These are phyloP conservation scores for Colletotrichum sublineola DNA, from an alignment of 2,329 filamentous ascomycete genomes.

Conservation along the genomic window DNA sequence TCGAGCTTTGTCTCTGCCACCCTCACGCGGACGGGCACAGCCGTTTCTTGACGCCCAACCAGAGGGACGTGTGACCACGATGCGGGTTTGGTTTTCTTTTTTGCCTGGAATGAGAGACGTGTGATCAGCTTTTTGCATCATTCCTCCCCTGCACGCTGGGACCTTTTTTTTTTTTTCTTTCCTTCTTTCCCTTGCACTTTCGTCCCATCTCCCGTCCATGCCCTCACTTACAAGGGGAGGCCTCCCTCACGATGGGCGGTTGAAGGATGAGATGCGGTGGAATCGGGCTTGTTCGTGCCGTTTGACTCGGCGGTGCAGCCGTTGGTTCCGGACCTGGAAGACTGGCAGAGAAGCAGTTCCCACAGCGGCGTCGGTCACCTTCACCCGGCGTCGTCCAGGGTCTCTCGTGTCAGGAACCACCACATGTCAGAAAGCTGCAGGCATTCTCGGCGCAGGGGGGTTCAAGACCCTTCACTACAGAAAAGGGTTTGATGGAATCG, in stretches of 20 bases:
- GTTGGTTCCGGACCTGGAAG: too few species aligned
- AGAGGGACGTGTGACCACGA: not conserved
- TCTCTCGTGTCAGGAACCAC: not conserved
- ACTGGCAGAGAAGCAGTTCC: not conserved
- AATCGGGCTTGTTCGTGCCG: not conserved
- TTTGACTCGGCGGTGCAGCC: too few species aligned
- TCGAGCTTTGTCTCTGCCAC: too few species aligned
- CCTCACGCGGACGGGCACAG: not conserved
- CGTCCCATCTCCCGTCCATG: not conserved
- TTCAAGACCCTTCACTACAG: not conserved
- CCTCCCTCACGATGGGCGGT: not conserved
- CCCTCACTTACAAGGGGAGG: not conserved
- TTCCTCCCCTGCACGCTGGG: not conserved
- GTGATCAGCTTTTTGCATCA: conserved; percentile 8
- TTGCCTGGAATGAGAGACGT: conserved; percentile 5
- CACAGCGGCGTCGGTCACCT: not conserved
- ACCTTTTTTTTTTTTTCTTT: not conserved
- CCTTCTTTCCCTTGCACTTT: not conserved
- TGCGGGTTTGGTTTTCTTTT: too few species aligned
- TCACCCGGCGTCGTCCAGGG: not conserved
- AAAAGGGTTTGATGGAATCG: not conserved
- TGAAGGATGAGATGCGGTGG: not conserved
- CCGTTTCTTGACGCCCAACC: not conserved
- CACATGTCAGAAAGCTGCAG: not conserved
- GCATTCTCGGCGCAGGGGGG: not conserved